These are phyloP conservation scores for Xeromyces bisporus DNA, from an alignment of 495 filamentous ascomycete genomes.

Conservation along the genomic window DNA sequence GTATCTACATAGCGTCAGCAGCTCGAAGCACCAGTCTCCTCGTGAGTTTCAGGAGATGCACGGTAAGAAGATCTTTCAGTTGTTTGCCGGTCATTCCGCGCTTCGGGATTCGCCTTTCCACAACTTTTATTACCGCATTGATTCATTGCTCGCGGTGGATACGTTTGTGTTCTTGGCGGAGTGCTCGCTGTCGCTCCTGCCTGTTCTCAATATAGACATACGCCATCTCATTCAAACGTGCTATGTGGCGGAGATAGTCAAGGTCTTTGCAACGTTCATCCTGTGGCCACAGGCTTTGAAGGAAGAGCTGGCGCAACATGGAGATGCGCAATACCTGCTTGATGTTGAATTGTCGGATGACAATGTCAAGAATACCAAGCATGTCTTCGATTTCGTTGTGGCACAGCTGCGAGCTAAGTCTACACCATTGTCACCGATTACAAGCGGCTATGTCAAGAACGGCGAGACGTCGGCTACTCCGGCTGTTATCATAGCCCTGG, in stretches of 20 bases:
- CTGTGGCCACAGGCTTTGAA: slow-evolving; percentile 27
- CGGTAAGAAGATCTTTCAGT: slow-evolving; percentile 55
- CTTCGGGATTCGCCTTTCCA: slow-evolving; percentile 18
- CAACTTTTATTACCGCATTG: slow-evolving; percentile 32
- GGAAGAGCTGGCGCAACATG: slow-evolving; percentile 20
- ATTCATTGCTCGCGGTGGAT: slow-evolving; percentile 60
- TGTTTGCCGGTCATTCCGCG: slow-evolving; percentile 48
- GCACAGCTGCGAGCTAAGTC: slow-evolving; percentile 28
- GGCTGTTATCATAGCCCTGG: slow-evolving; percentile 26
- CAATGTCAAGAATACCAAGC: slow-evolving; percentile 14
- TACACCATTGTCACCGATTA: slow-evolving; percentile 23
- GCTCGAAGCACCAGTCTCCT: slow-evolving; percentile 39
- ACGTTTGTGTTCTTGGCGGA: slow-evolving; percentile 77
- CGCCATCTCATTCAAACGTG: slow-evolving; percentile 75
- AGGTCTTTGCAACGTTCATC: slow-evolving; percentile 39
- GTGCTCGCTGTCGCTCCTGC: slow-evolving; percentile 49
- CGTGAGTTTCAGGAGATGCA: slow-evolving; percentile 54
- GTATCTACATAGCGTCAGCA: slow-evolving; percentile 35
- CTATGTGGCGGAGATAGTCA: slow-evolving; percentile 81
- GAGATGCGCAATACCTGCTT: slow-evolving; percentile 14
- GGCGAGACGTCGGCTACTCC: slow-evolving; percentile 26
- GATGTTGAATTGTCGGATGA: slow-evolving; percentile 15
- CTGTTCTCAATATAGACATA: slow-evolving; percentile 57
- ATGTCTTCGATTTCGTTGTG: slow-evolving; percentile 28
- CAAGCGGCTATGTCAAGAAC: slow-evolving; percentile 28